Conservation (phyloP, 495 filamentous ascomycete species). For the Xylaria cubensis region DNA sequence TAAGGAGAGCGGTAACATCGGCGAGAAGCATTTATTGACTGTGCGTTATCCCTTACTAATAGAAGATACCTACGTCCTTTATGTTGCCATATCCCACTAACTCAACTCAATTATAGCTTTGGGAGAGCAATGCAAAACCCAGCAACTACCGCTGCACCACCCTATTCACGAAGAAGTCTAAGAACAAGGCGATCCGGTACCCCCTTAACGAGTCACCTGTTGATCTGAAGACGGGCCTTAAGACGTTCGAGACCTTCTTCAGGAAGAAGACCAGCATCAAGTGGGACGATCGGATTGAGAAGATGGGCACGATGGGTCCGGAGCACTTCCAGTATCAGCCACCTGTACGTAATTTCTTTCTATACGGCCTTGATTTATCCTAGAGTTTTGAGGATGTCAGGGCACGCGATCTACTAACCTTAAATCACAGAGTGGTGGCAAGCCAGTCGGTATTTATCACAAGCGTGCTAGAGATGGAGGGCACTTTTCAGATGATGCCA, state of each 20-base stretch:
- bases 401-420: not conserved
- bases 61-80: not conserved
- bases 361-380: not conserved
- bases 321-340: conserved; percentile 43
- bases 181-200: conserved; percentile 35
- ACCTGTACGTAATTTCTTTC: conserved; percentile 44
- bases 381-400: not conserved
- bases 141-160: conserved; percentile 49
- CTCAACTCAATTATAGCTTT: conserved; percentile 43
- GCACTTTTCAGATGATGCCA: not conserved
- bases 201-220: conserved; percentile 34
- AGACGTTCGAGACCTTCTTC: conserved; percentile 64
- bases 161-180: conserved; percentile 43
- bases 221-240: conserved; percentile 45
- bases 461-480: not conserved
- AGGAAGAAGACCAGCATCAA: conserved; percentile 56
- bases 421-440: conserved; percentile 42
- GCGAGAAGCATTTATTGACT: conserved; percentile 41
- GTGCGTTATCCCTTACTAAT: conserved; percentile 35
- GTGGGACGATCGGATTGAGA: conserved; percentile 60
- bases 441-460: conserved; percentile 39
- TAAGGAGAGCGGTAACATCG: conserved; percentile 33
- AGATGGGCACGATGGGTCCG: conserved; percentile 14
- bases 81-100: conserved; percentile 2
- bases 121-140: conserved; percentile 54